These are phyloP conservation scores for Omphalea diandra DNA, from an alignment of 441 rosid species.

Conservation along the genomic window DNA sequence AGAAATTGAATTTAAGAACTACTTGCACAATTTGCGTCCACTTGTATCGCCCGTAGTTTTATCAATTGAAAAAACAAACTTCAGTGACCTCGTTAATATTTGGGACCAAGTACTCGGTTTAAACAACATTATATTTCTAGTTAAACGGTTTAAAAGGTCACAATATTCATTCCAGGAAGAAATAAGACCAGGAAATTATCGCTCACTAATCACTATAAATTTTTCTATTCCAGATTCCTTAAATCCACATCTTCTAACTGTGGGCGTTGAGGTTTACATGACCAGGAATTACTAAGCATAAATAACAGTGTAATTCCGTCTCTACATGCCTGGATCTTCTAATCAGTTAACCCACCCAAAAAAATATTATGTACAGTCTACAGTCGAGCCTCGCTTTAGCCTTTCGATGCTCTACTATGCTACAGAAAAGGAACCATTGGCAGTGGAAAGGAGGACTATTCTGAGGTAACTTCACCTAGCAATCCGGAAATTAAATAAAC, in stretches of 20 bases:
- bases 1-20: no score
- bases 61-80: no score
- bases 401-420: no score
- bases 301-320: neutral
- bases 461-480: neutral
- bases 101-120: no score
- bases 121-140: no score
- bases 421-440: conserved; percentile 2
- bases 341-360: neutral
- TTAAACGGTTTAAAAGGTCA: no score
- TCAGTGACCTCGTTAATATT: no score
- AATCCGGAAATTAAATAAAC: neutral
- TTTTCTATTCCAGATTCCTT: neutral
- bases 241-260: conserved; percentile 7
- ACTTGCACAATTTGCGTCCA: no score
- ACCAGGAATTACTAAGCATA: conserved; percentile 2
- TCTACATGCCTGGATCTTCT: conserved; percentile 17
- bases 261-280: neutral
- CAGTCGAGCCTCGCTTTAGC: no score
- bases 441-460: no score
- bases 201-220: neutral
- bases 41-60: no score
- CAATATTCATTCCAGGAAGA: neutral
- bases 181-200: neutral
- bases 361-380: conserved; percentile 27